Evolutionary conservation across 257 asterid species (phyloP), one percentile per base, ranked within the genome.

Genomic region (Nicotiana tabacum): DNA sequence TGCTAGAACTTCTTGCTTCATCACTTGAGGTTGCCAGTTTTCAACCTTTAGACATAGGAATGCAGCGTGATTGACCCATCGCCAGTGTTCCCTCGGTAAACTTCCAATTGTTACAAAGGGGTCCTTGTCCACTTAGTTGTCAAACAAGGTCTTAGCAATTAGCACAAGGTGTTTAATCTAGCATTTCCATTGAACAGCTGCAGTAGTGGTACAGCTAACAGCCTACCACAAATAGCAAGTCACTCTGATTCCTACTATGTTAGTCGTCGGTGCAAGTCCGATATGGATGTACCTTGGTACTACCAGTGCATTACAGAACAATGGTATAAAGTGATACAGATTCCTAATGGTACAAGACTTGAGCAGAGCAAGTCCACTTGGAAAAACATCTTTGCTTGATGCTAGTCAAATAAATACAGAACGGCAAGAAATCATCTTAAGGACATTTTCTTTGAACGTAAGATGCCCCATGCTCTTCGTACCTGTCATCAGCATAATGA

Each of bases 391-490:
- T n/a, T 39, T 27, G 43, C 29, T 51, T 76, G 80, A 51, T 27
- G 46, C 46, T 2, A 74, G 62, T 27, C 24, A 57, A 16, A 51
- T 51, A 74, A 27, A 74, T 74, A 48, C 43, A 12, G 39, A 35
- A 11, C 8, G 9, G 30, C 11, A 55, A 66, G 70, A 29, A 48
- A 51, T 51, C 66, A 39, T n/a, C 7, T 88, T 89, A 93, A 13
- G 98, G 98, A 89, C 99, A 95, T 89, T 95, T 95, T 56, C 99
- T 90, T 84, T 93, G 99, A 87, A 95, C 82, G 77, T 93, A 93
- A 10, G 97, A 90, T 82, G 97, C 95, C 81, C 99, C 99, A 51
- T 93, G 97, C 83, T 95, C 99, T 89, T 92, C 99, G 9, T 65
- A 95, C 91, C 99, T 95, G 88, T 76, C 82, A 53, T 83, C 66